A percentile compares a stretch with the other conserved stretches of the same genome.
Evolutionary conservation across 495 filamentous ascomycete genomes (phyloP).

Genomic region (Penicillium canariense): DNA sequence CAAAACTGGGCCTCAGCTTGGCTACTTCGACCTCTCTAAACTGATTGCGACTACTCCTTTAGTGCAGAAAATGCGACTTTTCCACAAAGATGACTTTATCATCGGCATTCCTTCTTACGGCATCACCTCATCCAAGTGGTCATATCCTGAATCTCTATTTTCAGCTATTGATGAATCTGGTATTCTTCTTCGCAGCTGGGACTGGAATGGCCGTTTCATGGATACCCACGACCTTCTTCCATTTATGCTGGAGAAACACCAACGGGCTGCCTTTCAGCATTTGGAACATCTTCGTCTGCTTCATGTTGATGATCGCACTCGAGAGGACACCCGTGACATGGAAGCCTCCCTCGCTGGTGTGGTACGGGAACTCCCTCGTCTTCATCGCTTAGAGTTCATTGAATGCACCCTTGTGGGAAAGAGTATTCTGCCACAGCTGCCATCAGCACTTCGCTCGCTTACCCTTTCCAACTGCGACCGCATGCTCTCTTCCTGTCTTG

Average conservation of each 20-base stretch:
- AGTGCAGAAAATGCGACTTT: conserved; percentile 40
- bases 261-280: conserved; percentile 54
- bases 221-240: conserved; percentile 47
- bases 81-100: conserved; percentile 38
- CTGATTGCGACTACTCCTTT: conserved; percentile 44
- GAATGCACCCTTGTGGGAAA: conserved; percentile 64
- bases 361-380: conserved; percentile 56
- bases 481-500: conserved; percentile 57
- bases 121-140: conserved; percentile 51
- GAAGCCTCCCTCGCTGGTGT: conserved; percentile 54
- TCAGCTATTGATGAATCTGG: conserved; percentile 46
- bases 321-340: conserved; percentile 21
- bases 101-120: conserved; percentile 30
- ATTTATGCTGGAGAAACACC: conserved; percentile 54
- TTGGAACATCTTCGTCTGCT: conserved; percentile 61
- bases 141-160: conserved; percentile 60
- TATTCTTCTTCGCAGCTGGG: conserved; percentile 62
- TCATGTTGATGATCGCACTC: conserved; percentile 47
- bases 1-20: conserved; percentile 43
- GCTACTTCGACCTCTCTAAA: conserved; percentile 46
- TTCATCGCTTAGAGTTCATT: conserved; percentile 64
- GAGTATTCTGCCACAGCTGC: conserved; percentile 58
- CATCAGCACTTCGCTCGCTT: conserved; percentile 59
- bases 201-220: conserved; percentile 71
- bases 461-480: conserved; percentile 74